Conservation (phyloP, 108 stramenopile genomes). For the Ochromonas danica region DNA sequence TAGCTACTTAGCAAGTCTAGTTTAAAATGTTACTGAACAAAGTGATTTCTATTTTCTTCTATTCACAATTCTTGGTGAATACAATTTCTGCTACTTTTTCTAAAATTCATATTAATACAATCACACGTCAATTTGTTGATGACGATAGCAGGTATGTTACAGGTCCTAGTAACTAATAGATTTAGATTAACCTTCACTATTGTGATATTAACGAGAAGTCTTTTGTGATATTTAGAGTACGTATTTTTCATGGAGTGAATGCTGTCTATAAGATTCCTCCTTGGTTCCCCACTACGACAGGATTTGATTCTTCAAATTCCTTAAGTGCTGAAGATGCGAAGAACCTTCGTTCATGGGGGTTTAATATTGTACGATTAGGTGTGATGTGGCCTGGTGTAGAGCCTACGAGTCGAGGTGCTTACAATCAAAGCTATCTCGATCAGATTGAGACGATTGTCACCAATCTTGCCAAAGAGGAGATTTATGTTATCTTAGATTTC, state of each 20-base stretch:
- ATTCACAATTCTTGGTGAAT: too few relatives aligned
- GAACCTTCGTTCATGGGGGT: conserved; percentile 31
- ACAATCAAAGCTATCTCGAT: conserved; percentile 37
- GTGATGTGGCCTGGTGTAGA: conserved; percentile 38
- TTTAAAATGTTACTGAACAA: too few relatives aligned
- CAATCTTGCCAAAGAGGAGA: conserved; percentile 19
- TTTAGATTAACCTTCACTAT: too few relatives aligned
- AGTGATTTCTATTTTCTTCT: too few relatives aligned
- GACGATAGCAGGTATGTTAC: too few relatives aligned
- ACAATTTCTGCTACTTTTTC: too few relatives aligned
- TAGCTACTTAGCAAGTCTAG: too few relatives aligned
- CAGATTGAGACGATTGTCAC: conserved; percentile 25
- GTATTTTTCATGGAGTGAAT: conserved; percentile 42
- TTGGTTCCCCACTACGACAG: background rate
- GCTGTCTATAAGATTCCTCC: conserved; percentile 46
- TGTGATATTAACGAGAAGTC: too few relatives aligned
- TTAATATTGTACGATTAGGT: conserved; percentile 42
- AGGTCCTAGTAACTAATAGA: too few relatives aligned
- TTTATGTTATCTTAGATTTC: conserved; percentile 40
- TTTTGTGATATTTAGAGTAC: background rate
- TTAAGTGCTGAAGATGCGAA: conserved; percentile 7
- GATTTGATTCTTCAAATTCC: conserved; percentile 5
- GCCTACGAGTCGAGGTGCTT: conserved; percentile 10
- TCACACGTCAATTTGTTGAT: too few relatives aligned
- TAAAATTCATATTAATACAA: too few relatives aligned